Conservation (phyloP, 1,284 basidiomycete genomes). For the Moesziomyces antarcticus region DNA sequence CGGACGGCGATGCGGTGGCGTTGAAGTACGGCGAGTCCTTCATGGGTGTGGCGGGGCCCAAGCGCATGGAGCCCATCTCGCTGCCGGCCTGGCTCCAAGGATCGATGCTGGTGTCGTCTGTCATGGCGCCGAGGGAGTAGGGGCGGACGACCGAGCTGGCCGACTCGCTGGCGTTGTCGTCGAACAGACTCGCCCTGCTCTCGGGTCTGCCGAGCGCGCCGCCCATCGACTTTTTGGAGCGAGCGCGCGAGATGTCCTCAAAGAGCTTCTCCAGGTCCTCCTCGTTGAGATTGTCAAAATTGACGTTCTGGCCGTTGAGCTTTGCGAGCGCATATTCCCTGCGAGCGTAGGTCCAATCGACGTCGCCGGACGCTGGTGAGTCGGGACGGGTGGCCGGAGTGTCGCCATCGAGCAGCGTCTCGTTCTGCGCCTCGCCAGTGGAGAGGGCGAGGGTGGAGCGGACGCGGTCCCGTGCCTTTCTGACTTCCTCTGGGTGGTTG, state of each 20-base stretch:
- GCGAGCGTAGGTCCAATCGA: conserved; percentile 64
- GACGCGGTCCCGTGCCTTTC: conserved; percentile 57
- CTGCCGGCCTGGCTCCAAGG: conserved; percentile 58
- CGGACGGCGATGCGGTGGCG: conserved; percentile 15
- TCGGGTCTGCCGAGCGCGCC: conserved; percentile 55
- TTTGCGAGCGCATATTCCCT: conserved; percentile 58
- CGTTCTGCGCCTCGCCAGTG: conserved; percentile 51
- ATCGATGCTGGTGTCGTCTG: conserved; percentile 62
- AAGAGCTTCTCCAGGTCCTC: conserved; percentile 65
- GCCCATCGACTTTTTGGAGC: conserved; percentile 56
- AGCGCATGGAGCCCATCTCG: conserved; percentile 44
- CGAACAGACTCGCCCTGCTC: conserved; percentile 59
- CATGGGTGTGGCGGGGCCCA: conserved; percentile 26
- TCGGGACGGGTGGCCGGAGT: conserved; percentile 49
- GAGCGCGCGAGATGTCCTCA: conserved; percentile 59
- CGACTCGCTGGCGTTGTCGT: conserved; percentile 58
- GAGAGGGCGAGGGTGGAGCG: conserved; percentile 52
- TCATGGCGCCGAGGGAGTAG: conserved; percentile 59
- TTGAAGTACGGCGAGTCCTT: conserved; percentile 17
- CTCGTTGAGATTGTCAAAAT: conserved; percentile 61
- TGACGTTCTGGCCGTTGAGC: conserved; percentile 62
- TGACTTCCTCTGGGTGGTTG: conserved; percentile 71
- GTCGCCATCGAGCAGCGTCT: conserved; percentile 43
- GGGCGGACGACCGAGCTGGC: conserved; percentile 50
- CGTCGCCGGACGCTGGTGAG: conserved; percentile 58